Percentiles rank a stretch among this genome's conserved stretches.
phyloP scores from a whole-genome alignment of 2,329 filamentous ascomycete genomes.

The Celoporthe dispersa region DNA sequence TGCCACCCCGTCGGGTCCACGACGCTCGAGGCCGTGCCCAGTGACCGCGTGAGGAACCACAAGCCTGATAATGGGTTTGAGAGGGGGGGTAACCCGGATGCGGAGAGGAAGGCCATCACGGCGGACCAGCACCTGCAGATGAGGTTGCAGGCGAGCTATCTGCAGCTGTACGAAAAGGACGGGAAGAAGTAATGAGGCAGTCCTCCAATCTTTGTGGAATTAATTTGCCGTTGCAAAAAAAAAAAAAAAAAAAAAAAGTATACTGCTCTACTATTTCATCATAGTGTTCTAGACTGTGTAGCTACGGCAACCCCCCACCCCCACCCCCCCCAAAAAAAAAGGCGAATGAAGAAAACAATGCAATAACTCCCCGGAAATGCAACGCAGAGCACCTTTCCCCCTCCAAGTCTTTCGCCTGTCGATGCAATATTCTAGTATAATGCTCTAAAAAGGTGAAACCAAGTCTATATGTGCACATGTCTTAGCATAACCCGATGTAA shows the following conservation, averaged over 20 bases:
- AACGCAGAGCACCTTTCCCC: background rate
- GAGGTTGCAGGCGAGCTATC: constrained; percentile 63
- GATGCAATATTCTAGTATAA: background rate
- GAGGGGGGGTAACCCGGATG: constrained; percentile 48
- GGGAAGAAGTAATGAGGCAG: constrained; percentile 1
- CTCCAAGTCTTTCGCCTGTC: background rate
- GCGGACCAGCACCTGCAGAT: constrained; percentile 67
- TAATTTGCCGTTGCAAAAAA: background rate
- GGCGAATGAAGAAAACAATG: constrained; percentile 11
- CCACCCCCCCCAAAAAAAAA: too few species aligned
- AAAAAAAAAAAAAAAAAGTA: background rate
- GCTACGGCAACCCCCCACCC: background rate
- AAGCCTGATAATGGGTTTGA: constrained; percentile 36
- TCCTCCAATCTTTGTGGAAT: background rate
- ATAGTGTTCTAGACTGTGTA: background rate
- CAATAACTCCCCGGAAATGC: constrained; percentile 16
- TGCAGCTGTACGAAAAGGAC: constrained; percentile 52
- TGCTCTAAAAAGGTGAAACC: background rate
- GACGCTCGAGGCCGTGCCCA: constrained; percentile 62
- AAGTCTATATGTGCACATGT: background rate
- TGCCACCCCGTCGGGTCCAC: constrained; percentile 64
- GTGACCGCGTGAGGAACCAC: constrained; percentile 53
- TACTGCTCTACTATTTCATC: background rate
- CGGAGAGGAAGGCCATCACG: constrained; percentile 61
- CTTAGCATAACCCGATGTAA: constrained; percentile 33